These are phyloP conservation scores for Tothia fuscella DNA, from an alignment of 2,329 filamentous ascomycete species.

Conservation along the genomic window DNA sequence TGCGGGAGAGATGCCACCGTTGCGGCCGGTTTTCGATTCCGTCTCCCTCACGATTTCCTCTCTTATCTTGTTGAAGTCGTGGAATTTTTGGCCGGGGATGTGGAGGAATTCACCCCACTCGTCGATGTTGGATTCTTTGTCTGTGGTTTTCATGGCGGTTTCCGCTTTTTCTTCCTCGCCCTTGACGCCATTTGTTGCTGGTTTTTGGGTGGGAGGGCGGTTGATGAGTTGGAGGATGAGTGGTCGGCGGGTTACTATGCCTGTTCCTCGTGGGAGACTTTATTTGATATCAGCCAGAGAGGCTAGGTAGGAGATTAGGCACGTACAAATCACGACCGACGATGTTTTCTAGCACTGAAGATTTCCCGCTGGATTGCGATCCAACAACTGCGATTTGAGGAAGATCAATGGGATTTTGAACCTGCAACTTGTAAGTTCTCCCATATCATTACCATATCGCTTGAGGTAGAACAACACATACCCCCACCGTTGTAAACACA, in stretches of 20 bases:
- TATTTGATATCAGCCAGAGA: constrained; percentile 7
- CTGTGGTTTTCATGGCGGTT: constrained; percentile 47
- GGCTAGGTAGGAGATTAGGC: not conserved
- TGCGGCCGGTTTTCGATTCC: constrained; percentile 88
- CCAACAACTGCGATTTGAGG: constrained; percentile 97
- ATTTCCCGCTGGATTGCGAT: constrained; percentile 98
- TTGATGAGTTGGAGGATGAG: constrained; percentile 98
- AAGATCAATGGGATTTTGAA: constrained; percentile 98
- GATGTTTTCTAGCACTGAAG: constrained; percentile 97
- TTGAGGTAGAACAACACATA: constrained; percentile 28
- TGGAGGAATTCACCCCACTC: constrained; percentile 99
- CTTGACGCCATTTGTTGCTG: constrained; percentile 59
- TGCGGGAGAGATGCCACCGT: constrained; percentile 89
- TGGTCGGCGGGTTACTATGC: constrained; percentile 91
- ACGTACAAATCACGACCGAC: constrained; percentile 96
- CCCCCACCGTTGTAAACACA: constrained; percentile 94
- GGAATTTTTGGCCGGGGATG: constrained; percentile 93
- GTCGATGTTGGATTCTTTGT: constrained; percentile 81
- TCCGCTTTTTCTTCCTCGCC: constrained; percentile 29
- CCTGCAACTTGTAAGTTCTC: constrained; percentile 32
- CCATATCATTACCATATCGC: constrained; percentile 8
- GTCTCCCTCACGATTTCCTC: constrained; percentile 97
- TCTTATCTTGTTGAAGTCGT: constrained; percentile 95
- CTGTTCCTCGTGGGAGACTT: constrained; percentile 90
- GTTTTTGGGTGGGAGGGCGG: constrained; percentile 49